These are phyloP conservation scores for Paragyromitra xinjiangensis DNA, from an alignment of 495 filamentous ascomycete genomes.

Conservation along the genomic window DNA sequence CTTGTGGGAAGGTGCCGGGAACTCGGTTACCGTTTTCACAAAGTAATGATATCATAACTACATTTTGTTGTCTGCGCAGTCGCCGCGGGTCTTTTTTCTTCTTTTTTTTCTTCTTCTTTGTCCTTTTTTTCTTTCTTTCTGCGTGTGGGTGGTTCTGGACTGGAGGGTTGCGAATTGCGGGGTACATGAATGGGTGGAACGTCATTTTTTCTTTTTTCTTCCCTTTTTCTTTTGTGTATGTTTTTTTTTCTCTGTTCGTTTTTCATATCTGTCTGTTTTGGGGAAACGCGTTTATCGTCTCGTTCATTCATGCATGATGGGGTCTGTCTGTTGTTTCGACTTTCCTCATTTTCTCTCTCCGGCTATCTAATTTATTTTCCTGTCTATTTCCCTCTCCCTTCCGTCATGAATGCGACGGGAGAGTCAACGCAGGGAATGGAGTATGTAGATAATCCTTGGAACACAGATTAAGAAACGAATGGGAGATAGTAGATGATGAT, in stretches of 20 bases:
- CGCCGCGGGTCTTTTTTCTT: conserved; percentile 10
- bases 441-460: conserved; percentile 21
- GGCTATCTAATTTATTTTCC: conserved; percentile 11
- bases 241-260: neutral
- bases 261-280: conserved; percentile 17
- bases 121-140: neutral
- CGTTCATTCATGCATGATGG: neutral
- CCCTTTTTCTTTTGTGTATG: neutral
- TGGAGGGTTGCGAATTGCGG: conserved; percentile 37
- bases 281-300: conserved; percentile 29
- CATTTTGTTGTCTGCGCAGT: neutral
- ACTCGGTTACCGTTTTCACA: conserved; percentile 36
- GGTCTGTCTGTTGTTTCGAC: conserved; percentile 8
- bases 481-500: conserved; percentile 2
- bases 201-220: conserved; percentile 23
- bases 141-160: conserved; percentile 7
- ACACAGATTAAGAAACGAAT: conserved; percentile 19
- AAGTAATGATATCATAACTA: conserved; percentile 46
- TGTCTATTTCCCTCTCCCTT: conserved; percentile 5
- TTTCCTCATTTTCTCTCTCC: conserved; percentile 24
- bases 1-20: conserved; percentile 1
- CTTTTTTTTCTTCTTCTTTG: neutral
- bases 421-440: neutral
- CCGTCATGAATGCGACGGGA: conserved; percentile 7
- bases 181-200: conserved; percentile 41